These are phyloP conservation scores for Pyrenophora seminiperda DNA, from an alignment of 2,329 filamentous ascomycete genomes.

Conservation along the genomic window DNA sequence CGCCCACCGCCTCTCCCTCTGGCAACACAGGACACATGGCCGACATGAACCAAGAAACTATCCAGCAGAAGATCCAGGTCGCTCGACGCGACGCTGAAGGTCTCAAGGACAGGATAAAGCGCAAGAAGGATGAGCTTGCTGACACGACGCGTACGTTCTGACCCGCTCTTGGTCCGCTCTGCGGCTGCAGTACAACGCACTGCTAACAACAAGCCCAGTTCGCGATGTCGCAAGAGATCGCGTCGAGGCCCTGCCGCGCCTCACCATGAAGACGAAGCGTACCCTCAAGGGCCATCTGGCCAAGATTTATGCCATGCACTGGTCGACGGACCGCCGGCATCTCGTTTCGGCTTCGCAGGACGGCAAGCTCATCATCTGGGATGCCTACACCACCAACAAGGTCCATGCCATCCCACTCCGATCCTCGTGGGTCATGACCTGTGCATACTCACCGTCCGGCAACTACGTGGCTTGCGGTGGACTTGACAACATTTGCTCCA, in stretches of 20 bases:
- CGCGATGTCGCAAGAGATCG: constrained; percentile 90
- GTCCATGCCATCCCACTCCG: constrained; percentile 97
- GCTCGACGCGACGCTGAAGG: constrained; percentile 97
- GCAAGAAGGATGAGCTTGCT: constrained; percentile 99
- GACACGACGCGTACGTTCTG: constrained; percentile 87
- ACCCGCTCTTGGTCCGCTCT: constrained; percentile 1
- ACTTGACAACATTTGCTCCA: constrained; percentile 99
- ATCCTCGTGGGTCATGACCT: constrained; percentile 99
- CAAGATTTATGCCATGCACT: constrained; percentile 99
- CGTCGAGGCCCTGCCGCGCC: constrained; percentile 88
- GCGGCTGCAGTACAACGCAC: not conserved
- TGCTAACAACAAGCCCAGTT: constrained; percentile 62
- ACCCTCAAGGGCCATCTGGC: constrained; percentile 97
- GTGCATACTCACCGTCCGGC: constrained; percentile 95
- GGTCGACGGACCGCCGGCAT: constrained; percentile 97
- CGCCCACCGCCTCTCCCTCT: constrained; percentile 16
- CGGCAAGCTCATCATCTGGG: constrained; percentile 99
- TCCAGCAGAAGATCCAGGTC: constrained; percentile 78
- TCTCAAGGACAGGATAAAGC: constrained; percentile 97
- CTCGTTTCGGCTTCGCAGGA: constrained; percentile 98
- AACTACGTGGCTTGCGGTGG: constrained; percentile 99
- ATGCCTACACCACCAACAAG: constrained; percentile 99
- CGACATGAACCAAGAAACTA: constrained; percentile 57
- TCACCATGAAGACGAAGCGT: constrained; percentile 96
- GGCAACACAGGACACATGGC: constrained; percentile 44